A percentile compares a stretch with the other conserved stretches of the same genome.
phyloP scores from a whole-genome alignment of 345 rosid genomes.

The Salix exigua region DNA sequence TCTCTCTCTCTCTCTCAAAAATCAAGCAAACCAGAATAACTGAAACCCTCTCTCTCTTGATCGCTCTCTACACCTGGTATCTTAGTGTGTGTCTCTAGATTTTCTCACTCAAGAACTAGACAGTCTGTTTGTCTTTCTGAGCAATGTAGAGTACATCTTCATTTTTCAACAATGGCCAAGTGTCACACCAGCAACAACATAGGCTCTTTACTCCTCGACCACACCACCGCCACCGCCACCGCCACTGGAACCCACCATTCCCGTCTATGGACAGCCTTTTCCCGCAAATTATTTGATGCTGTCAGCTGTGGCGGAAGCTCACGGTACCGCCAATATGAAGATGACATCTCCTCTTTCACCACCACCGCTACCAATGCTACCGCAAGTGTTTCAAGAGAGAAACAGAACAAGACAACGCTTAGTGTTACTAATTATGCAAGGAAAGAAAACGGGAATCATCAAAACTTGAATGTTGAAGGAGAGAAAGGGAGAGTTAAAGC shows the following conservation, averaged over 20 bases:
- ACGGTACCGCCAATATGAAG: constrained; percentile 42
- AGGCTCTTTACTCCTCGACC: constrained; percentile 66
- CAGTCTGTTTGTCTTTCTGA: too few relatives aligned
- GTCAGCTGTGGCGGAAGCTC: constrained; percentile 80
- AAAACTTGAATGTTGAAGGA: background rate
- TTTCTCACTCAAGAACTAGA: too few relatives aligned
- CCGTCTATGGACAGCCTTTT: constrained; percentile 62
- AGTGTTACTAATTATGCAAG: too few relatives aligned
- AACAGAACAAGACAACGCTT: too few relatives aligned
- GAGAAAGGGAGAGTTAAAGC: background rate
- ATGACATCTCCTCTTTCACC: constrained; percentile 7
- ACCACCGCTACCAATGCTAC: constrained; percentile 7
- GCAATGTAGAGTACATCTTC: too few relatives aligned
- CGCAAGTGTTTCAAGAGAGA: background rate
- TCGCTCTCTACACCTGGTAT: constrained; percentile 1
- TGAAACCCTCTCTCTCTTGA: background rate
- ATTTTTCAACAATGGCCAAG: constrained; percentile 50
- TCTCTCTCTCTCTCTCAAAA: background rate
- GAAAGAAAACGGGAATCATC: too few relatives aligned
- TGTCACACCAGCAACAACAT: constrained; percentile 66
- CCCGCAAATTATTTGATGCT: constrained; percentile 59
- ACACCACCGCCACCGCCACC: constrained; percentile 26
- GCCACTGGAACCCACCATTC: constrained; percentile 26
- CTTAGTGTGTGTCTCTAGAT: background rate
- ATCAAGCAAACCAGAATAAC: background rate